These are phyloP conservation scores for Rhytidhysteron rufulum DNA, from an alignment of 2,329 filamentous ascomycete genomes.

Conservation along the genomic window DNA sequence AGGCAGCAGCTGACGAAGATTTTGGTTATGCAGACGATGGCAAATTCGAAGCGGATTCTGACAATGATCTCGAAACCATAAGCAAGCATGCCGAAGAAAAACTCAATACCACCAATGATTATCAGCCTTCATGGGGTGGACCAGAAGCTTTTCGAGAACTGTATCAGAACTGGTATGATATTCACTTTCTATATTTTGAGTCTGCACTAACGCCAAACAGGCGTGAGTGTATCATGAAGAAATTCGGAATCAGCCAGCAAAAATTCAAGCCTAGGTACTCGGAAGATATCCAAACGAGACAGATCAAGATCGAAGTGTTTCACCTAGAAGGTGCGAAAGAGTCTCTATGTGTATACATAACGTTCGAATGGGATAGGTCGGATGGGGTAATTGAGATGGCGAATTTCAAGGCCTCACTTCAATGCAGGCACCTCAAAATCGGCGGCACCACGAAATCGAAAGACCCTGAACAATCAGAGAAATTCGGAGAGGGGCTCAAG, in stretches of 20 bases:
- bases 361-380: slow-evolving; percentile 9
- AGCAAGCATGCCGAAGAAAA: slow-evolving; percentile 1
- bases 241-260: slow-evolving; percentile 5
- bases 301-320: slow-evolving; percentile 3
- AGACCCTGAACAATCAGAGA: slow-evolving; percentile 10
- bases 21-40: background rate
- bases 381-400: slow-evolving; percentile 10
- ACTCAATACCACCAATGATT: slow-evolving; percentile 4
- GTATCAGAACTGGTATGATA: slow-evolving; percentile 13
- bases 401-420: slow-evolving; percentile 13
- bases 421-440: slow-evolving; percentile 5
- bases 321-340: too few species aligned
- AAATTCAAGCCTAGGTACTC: slow-evolving; percentile 3
- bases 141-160: slow-evolving; percentile 9
- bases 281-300: background rate
- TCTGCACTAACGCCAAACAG: slow-evolving; percentile 3
- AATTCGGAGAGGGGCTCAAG: slow-evolving; percentile 21
- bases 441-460: slow-evolving; percentile 12
- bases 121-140: slow-evolving; percentile 6
- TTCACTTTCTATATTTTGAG: background rate
- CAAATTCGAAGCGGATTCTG: background rate
- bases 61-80: slow-evolving; percentile 3
- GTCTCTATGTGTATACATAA: slow-evolving; percentile 13
- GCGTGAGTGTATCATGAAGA: slow-evolving; percentile 10
- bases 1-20: too few species aligned